Evolutionary conservation across 441 rosid species (phyloP).

Genomic region (Flueggea neowawraea): DNA sequence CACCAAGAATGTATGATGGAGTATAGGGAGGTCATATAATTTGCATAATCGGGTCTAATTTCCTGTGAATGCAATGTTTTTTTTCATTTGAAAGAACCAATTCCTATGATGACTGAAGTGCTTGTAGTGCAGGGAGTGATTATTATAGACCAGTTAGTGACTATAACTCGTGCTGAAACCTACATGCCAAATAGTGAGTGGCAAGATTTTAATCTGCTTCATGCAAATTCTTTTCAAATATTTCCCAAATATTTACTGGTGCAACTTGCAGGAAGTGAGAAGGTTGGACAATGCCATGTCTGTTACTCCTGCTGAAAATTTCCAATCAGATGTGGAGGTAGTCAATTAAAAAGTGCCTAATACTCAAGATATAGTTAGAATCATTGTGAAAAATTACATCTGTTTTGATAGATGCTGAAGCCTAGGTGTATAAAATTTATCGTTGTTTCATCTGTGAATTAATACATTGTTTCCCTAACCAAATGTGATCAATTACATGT

Average conservation of each 20-base stretch:
- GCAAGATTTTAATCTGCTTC: constrained; percentile 9
- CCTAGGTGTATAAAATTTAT: no score
- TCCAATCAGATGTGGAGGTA: constrained; percentile 46
- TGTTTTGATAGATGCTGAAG: background rate
- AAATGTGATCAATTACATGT: no score
- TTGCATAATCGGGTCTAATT: no score
- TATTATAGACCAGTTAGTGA: constrained; percentile 41
- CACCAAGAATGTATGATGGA: no score
- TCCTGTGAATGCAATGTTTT: background rate
- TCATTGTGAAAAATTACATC: background rate
- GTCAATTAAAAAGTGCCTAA: background rate
- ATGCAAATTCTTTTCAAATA: background rate
- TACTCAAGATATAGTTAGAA: background rate
- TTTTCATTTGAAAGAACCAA: background rate
- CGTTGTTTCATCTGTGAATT: no score
- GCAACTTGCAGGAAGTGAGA: constrained; percentile 22
- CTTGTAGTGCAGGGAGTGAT: constrained; percentile 61
- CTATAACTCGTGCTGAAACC: constrained; percentile 36
- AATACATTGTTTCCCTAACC: no score
- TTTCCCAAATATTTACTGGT: constrained; percentile 4
- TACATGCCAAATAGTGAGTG: constrained; percentile 17
- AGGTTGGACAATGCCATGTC: constrained; percentile 16
- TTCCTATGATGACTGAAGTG: no score
- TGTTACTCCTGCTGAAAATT: constrained; percentile 7
- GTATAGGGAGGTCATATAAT: no score